These are phyloP conservation scores for Amphirosellinia nigrospora DNA, from an alignment of 495 filamentous ascomycete genomes.

Conservation along the genomic window DNA sequence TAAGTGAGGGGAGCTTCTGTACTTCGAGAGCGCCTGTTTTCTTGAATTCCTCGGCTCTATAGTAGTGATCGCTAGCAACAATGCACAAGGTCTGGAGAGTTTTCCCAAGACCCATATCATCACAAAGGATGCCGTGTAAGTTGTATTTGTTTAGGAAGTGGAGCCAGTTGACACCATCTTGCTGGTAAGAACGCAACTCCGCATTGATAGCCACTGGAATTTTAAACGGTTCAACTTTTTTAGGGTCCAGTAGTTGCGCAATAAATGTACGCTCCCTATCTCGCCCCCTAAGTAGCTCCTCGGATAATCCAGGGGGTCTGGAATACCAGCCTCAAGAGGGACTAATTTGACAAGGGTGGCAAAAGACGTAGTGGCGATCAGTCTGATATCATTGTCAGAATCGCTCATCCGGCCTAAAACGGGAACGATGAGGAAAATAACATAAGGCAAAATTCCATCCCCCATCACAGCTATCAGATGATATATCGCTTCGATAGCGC, in stretches of 20 bases:
- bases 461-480: constrained; percentile 98
- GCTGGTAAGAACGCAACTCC: constrained; percentile 92
- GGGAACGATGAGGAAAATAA: constrained; percentile 98
- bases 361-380: constrained; percentile 96
- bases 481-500: constrained; percentile 92
- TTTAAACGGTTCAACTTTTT: constrained; percentile 91
- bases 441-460: constrained; percentile 92
- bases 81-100: constrained; percentile 97
- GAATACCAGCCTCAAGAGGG: constrained; percentile 96
- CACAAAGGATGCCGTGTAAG: constrained; percentile 96
- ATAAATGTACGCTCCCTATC: constrained; percentile 96
- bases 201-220: constrained; percentile 98
- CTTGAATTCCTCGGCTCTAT: constrained; percentile 86
- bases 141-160: constrained; percentile 98
- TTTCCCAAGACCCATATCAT: constrained; percentile 99
- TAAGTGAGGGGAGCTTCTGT: constrained; percentile 84
- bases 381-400: constrained; percentile 90
- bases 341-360: constrained; percentile 98
- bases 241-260: constrained; percentile 90
- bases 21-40: constrained; percentile 78
- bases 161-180: constrained; percentile 99
- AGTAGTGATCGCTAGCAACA: constrained; percentile 94
- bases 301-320: constrained; percentile 90
- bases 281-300: constrained; percentile 84
- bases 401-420: constrained; percentile 99